Evolutionary conservation across 2,329 filamentous ascomycete genomes (phyloP), one percentile per base, ranked within the genome.

Genomic region (Fusarium pseudocircinatum): DNA sequence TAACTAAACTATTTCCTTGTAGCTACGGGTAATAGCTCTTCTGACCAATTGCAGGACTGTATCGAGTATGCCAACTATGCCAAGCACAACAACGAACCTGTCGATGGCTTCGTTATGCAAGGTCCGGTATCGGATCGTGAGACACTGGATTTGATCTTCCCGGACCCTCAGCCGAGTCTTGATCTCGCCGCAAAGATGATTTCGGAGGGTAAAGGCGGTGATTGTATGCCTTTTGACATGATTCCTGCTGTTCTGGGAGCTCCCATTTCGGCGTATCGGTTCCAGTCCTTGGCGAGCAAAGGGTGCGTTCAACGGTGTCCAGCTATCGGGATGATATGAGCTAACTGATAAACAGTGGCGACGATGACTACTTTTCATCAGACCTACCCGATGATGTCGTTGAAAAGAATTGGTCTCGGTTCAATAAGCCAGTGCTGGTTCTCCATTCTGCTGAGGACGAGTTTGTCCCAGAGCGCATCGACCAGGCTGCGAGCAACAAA

Each of bases 341-440:
- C 64, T 74, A 44, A 75, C 24, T 20, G 9, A 24, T 50, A 13
- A 11, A 44, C 56, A 89, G 90, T 10, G 93, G 92, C 15, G 92
- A 93, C 66, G 95, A 98, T 79, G 95, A 97, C 79, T 94, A 93
- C 78, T 97, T 97, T 83, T 95, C 93, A n/a, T 91, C 90, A 6
- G 93, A 96, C 78, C 83, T 96, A n/a, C 81, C 84, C 1, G 83
- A 87, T 37, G 85, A 88, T 37, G 84, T 86, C 24, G 83, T 95
- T 12, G 78, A 81, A 30, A 80, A 80, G 20, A 92, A 91, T n/a
- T 97, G 96, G 87, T 88, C 90, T 7, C 83, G 83, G 56, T 84
- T 94, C 62, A 83, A 84, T 47, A 86, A 88, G 59, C 88, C 90
- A 3, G 81, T 94, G 2, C 82, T 93, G 72, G 89, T 93, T 24